These are phyloP conservation scores for Brassica incana DNA, from an alignment of 345 rosid species.

Conservation along the genomic window DNA sequence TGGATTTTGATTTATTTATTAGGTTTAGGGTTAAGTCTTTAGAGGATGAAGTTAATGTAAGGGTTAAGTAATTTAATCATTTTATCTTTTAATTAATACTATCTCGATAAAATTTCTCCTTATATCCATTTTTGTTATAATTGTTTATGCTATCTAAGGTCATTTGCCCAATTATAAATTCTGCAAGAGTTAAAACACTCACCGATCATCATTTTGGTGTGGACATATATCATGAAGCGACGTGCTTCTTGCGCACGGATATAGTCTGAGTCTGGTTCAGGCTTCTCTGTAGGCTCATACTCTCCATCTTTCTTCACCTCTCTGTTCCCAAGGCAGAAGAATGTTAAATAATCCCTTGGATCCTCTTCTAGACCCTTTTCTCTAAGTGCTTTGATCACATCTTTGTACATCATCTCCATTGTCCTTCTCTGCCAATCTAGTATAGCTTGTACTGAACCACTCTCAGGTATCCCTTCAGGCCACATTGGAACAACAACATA, in stretches of 20 bases:
- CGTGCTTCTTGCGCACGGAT: background rate
- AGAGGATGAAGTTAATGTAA: background rate
- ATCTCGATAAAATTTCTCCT: background rate
- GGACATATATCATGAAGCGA: background rate
- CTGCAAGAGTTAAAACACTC: background rate
- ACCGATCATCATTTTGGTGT: background rate
- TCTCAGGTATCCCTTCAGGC: background rate
- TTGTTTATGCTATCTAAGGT: background rate
- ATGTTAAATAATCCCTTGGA: background rate
- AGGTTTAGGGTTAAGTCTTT: background rate
- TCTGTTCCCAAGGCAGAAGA: background rate
- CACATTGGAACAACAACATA: background rate
- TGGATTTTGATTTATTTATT: background rate
- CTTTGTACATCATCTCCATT: background rate
- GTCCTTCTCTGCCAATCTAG: background rate
- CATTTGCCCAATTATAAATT: background rate
- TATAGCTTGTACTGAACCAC: background rate
- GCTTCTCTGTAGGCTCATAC: background rate
- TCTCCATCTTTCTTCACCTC: background rate
- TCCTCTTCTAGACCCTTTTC: background rate
- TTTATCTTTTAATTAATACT: no score
- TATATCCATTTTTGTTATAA: background rate
- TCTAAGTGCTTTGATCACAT: background rate
- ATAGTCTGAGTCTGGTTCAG: background rate
- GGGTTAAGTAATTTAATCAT: background rate